phyloP scores from a whole-genome alignment of 192 early-diverging fungal genomes.

The Haplosporangium gracile region DNA sequence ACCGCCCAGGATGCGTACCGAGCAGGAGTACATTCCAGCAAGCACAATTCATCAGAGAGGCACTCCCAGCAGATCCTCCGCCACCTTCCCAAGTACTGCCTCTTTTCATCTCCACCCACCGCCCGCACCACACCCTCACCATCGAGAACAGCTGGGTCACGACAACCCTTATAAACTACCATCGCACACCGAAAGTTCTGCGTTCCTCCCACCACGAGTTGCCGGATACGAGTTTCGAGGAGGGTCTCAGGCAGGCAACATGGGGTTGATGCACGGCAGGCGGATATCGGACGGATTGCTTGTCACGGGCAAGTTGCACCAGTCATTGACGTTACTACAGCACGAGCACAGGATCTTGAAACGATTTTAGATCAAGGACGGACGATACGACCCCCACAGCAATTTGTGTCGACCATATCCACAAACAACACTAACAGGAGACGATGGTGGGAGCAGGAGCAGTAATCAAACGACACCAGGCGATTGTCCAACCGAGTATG shows the following conservation, averaged over 20 bases:
- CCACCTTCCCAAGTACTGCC: background rate
- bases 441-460: background rate
- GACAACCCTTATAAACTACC: slow-evolving; percentile 44
- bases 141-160: background rate
- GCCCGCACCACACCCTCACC: background rate
- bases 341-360: slow-evolving; percentile 49
- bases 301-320: slow-evolving; percentile 40
- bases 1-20: background rate
- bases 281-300: slow-evolving; percentile 35
- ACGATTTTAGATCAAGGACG: slow-evolving; percentile 27
- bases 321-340: slow-evolving; percentile 35
- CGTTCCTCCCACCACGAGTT: slow-evolving; percentile 36
- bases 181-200: slow-evolving; percentile 28
- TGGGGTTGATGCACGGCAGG: slow-evolving; percentile 42
- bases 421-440: background rate
- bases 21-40: slow-evolving; percentile 4
- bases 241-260: slow-evolving; percentile 46
- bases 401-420: background rate
- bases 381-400: slow-evolving; percentile 2
- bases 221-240: slow-evolving; percentile 37
- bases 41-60: background rate
- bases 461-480: background rate
- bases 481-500: background rate
- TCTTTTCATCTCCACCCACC: slow-evolving; percentile 18
- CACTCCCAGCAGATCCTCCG: background rate